phyloP scores from a whole-genome alignment of 257 asterid species.

The Solanum raphanifolium region DNA sequence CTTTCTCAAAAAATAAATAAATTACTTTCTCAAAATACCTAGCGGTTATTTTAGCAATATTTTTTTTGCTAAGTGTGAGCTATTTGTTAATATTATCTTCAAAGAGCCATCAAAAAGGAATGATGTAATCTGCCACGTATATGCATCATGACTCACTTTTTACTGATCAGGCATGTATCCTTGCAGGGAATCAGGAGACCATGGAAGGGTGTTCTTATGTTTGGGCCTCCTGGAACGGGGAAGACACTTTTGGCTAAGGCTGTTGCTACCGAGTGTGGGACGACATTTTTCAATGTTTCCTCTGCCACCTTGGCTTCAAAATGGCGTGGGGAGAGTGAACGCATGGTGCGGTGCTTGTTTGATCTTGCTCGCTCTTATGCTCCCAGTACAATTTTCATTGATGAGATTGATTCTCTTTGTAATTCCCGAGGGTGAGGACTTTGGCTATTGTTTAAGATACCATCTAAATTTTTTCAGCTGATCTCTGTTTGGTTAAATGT shows the following conservation, averaged over 20 bases:
- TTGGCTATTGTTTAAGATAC: background rate
- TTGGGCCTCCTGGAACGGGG: constrained; percentile 99
- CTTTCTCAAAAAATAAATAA: background rate
- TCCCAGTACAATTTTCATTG: constrained; percentile 96
- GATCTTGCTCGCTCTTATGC: constrained; percentile 99
- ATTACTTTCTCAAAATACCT: background rate
- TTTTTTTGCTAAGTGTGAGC: background rate
- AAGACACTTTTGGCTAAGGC: constrained; percentile 99
- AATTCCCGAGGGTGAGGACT: constrained; percentile 86
- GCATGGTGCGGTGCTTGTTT: constrained; percentile 97
- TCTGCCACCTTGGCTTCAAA: constrained; percentile 99
- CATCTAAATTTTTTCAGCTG: background rate
- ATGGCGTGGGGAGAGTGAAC: constrained; percentile 99
- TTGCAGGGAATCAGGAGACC: constrained; percentile 98
- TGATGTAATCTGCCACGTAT: background rate
- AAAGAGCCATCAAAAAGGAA: background rate
- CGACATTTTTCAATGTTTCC: constrained; percentile 95
- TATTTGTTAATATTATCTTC: background rate
- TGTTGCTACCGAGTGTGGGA: constrained; percentile 98
- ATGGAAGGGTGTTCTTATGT: constrained; percentile 99
- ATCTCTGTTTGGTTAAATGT: background rate
- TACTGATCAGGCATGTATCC: constrained; percentile 1
- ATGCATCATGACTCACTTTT: background rate
- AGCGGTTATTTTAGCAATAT: background rate
- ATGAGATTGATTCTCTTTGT: constrained; percentile 99